Conservation (phyloP, 768 basidiomycete species). For the Auriculariales sp. region DNA sequence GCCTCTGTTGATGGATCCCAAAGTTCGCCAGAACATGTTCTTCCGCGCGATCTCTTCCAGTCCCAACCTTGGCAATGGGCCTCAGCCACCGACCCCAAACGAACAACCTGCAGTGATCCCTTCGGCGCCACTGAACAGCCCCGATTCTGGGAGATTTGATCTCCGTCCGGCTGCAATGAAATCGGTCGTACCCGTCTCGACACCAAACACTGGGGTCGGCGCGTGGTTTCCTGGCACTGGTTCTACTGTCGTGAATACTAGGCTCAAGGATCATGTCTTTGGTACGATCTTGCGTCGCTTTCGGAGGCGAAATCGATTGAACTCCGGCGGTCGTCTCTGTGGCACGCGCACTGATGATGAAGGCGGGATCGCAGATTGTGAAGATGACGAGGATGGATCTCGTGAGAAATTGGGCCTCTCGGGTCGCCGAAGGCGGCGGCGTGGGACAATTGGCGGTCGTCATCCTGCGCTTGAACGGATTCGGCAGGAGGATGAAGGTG, state of each 20-base stretch:
- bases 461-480: not conserved
- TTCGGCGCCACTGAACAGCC: conserved; percentile 1
- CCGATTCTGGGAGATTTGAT: conserved; percentile 11
- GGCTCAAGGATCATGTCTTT: conserved; percentile 91
- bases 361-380: conserved; percentile 31
- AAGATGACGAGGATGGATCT: conserved; percentile 16
- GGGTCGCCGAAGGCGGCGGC: not conserved
- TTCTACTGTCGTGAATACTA: conserved; percentile 86
- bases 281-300: conserved; percentile 71
- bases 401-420: not conserved
- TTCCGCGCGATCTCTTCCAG: conserved; percentile 43
- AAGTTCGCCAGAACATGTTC: too few relatives aligned
- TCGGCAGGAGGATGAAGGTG: conserved; percentile 10
- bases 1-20: conserved; percentile 35
- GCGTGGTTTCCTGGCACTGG: conserved; percentile 76
- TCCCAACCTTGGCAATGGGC: conserved; percentile 38
- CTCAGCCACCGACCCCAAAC: not conserved
- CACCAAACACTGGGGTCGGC: conserved; percentile 21
- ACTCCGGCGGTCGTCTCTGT: conserved; percentile 15
- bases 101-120: not conserved
- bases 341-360: conserved; percentile 39
- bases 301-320: conserved; percentile 30
- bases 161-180: conserved; percentile 17
- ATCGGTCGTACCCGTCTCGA: not conserved
- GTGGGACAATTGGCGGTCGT: conserved; percentile 6